Evolutionary conservation across 257 asterid species (phyloP), one percentile per base, ranked within the genome.

Genomic region (Misopates orontium): DNA sequence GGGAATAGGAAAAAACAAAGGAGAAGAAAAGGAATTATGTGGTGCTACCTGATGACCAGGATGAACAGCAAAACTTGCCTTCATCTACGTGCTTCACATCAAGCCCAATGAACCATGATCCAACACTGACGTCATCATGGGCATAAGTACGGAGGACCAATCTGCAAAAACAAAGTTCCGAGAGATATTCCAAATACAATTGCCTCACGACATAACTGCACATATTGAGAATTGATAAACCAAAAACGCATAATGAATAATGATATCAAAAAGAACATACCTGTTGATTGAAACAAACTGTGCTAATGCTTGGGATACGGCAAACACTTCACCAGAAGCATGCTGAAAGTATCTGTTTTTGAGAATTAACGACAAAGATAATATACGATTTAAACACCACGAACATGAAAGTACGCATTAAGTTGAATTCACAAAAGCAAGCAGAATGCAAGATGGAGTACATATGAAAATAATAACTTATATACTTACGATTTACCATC

Each of bases 101-200:
- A 64, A 87, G 83, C 54, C 98, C 97, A 41, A 87, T 84, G 78
- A 92, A 87, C 98, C 97, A 91, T 61, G 98, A 89, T 47, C 97
- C 98, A 32, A 79, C 84, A 64, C 93, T 91, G 57, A 91, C 85
- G 77, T 91, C 98, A 57, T 91, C 98, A 66, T 89, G 95, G 53
- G 92, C 90, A 54, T 85, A 91, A 8, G 82, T 69, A 25, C 81
- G 89, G 28, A 92, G 95, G 64, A 73, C 55, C 48, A 80, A 67
- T 77, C 96, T 91, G 77, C 49, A 67, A 64, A 66, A 72, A n/a
- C n/a, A n/a, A n/a, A n/a, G n/a, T n/a, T 22, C 57, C 58, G 36
- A 40, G 67, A 36, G 36, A 64, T 32, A 14, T 5, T 21, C 66
- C 31, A 69, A 56, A 41, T 13, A 21, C 24, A 15, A 64, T 49